A percentile compares a stretch with the other conserved stretches of the same genome.
These are phyloP conservation scores for Luffa aegyptiaca DNA, from an alignment of 306 rosid species.

Conservation along the genomic window DNA sequence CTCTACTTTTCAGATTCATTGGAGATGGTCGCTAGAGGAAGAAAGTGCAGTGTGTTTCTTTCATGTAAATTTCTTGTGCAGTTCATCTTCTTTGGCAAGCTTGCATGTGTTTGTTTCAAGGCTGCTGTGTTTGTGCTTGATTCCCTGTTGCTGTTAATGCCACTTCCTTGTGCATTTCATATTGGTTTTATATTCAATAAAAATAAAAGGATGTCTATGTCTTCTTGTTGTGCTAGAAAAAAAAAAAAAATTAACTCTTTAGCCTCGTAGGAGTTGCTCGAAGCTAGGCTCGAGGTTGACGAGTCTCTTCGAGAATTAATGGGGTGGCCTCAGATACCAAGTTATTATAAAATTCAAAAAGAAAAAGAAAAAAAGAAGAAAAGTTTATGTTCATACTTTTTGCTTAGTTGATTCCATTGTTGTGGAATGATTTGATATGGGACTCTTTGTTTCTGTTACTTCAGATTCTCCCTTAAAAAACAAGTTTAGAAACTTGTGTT, in stretches of 20 bases:
- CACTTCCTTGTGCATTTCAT: neutral
- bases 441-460: neutral
- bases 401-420: neutral
- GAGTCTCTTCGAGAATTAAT: neutral
- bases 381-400: neutral
- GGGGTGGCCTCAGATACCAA: neutral
- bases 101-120: neutral
- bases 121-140: neutral
- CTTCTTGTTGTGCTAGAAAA: neutral
- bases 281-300: neutral
- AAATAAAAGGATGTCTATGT: neutral
- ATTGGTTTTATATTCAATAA: neutral
- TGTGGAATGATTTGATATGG: neutral
- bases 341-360: no score
- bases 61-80: neutral
- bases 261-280: neutral
- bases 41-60: neutral
- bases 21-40: neutral
- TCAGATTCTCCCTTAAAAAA: neutral
- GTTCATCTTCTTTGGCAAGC: neutral
- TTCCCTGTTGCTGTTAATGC: neutral
- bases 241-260: neutral
- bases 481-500: neutral
- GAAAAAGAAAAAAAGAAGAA: neutral
- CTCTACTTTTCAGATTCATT: neutral